Evolutionary conservation across 2,329 filamentous ascomycete species (phyloP).

Genomic region (Nannizziopsis barbatae): DNA sequence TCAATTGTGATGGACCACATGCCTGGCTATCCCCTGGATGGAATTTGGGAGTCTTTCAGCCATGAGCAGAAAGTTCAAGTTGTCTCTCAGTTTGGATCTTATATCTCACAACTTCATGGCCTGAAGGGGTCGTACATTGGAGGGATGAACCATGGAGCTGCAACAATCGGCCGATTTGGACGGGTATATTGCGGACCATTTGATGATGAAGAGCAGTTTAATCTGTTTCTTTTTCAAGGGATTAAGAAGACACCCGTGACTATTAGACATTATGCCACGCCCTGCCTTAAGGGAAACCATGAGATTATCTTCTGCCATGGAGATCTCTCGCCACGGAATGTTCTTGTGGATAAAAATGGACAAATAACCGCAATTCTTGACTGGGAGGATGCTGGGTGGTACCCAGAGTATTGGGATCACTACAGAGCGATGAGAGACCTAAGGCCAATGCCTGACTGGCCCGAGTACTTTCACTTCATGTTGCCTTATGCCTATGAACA

Average conservation of each 20-base stretch:
- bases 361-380: slow-evolving; percentile 17
- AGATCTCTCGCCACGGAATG: slow-evolving; percentile 16
- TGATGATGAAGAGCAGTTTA: slow-evolving; percentile 7
- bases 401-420: slow-evolving; percentile 12
- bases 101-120: slow-evolving; percentile 7
- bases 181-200: slow-evolving; percentile 1
- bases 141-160: not conserved
- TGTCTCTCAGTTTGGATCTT: slow-evolving; percentile 1
- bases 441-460: too few species aligned
- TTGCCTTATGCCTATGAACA: too few species aligned
- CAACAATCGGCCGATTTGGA: not conserved
- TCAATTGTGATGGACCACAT: slow-evolving; percentile 1
- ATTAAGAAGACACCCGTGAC: not conserved
- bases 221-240: not conserved
- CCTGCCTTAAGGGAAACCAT: not conserved
- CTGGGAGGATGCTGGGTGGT: slow-evolving; percentile 19
- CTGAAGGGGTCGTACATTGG: slow-evolving; percentile 5
- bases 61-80: slow-evolving; percentile 2
- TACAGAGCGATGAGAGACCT: not conserved
- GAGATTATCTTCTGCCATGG: slow-evolving; percentile 14
- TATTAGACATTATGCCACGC: not conserved
- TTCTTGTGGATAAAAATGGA: slow-evolving; percentile 15
- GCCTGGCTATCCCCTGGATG: slow-evolving; percentile 5
- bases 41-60: slow-evolving; percentile 1
- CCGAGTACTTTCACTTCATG: too few species aligned